phyloP scores from a whole-genome alignment of 371 early-diverging fungal genomes.

The Nematocida ausubeli region DNA sequence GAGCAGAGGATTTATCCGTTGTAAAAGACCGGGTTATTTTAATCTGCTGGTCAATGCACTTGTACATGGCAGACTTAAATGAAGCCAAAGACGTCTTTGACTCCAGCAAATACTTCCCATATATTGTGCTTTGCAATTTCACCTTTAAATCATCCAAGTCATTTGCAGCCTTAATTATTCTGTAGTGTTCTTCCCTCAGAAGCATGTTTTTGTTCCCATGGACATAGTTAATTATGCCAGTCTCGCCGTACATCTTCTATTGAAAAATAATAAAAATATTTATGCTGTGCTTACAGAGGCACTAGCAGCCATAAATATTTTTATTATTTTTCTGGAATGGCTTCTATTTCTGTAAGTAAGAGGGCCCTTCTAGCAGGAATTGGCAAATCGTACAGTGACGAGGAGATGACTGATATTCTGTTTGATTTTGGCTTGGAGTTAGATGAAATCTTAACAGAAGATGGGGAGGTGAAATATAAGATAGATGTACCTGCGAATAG shows the following conservation, averaged over 20 bases:
- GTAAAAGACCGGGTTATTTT: conserved; percentile 18
- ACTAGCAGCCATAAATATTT: not conserved
- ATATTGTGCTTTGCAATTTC: conserved; percentile 53
- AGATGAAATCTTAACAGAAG: conserved; percentile 79
- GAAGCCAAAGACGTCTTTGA: conserved; percentile 1
- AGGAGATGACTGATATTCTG: conserved; percentile 87
- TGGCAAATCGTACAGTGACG: conserved; percentile 60
- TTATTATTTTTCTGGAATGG: conserved; percentile 12
- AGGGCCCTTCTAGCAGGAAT: conserved; percentile 39
- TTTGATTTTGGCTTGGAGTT: conserved; percentile 99
- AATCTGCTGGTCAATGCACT: conserved; percentile 27
- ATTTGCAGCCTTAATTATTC: conserved; percentile 51
- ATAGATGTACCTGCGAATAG: conserved; percentile 99
- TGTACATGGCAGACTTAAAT: conserved; percentile 27
- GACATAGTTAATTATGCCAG: conserved; percentile 54
- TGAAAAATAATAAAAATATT: conserved; percentile 30
- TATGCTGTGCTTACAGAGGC: not conserved
- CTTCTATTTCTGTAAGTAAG: conserved; percentile 55
- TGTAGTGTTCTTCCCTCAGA: conserved; percentile 58
- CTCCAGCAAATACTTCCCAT: conserved; percentile 39
- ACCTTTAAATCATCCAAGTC: conserved; percentile 62
- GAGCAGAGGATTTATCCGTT: not conserved
- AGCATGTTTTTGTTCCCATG: conserved; percentile 62
- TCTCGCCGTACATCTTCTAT: conserved; percentile 18
- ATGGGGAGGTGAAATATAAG: conserved; percentile 76